Conservation (phyloP, 73 alveolate species). For the Tetrahymena thermophila region DNA sequence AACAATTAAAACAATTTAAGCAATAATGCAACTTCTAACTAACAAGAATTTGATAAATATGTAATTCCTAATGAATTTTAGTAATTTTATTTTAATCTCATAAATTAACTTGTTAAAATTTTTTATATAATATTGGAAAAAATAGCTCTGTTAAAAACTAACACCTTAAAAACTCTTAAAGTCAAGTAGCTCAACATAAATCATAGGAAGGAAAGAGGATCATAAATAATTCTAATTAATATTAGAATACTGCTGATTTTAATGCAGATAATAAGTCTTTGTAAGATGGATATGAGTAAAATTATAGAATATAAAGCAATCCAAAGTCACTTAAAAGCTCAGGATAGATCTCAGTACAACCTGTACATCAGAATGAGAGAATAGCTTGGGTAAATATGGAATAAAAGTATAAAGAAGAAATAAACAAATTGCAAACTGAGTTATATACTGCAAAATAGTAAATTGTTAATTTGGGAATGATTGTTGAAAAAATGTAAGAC, state of each 20-base stretch:
- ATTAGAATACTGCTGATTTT: not conserved
- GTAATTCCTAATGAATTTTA: not conserved
- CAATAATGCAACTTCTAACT: not conserved
- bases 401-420: not conserved
- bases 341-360: not conserved
- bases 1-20: not conserved
- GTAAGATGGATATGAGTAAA: not conserved
- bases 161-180: not conserved
- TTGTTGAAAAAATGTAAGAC: not conserved
- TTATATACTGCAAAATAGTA: not conserved
- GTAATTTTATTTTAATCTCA: not conserved
- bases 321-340: not conserved
- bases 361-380: not conserved
- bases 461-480: not conserved
- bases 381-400: not conserved
- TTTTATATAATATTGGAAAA: not conserved
- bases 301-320: not conserved
- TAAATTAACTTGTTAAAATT: not conserved
- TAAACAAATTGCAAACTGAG: not conserved
- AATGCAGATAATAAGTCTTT: not conserved
- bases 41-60: not conserved
- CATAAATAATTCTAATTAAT: not conserved
- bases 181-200: not conserved
- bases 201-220: not conserved
- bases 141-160: not conserved